Base-by-base conservation (phyloP, 2,329 filamentous ascomycete species). In the Didymella exigua region DNA sequence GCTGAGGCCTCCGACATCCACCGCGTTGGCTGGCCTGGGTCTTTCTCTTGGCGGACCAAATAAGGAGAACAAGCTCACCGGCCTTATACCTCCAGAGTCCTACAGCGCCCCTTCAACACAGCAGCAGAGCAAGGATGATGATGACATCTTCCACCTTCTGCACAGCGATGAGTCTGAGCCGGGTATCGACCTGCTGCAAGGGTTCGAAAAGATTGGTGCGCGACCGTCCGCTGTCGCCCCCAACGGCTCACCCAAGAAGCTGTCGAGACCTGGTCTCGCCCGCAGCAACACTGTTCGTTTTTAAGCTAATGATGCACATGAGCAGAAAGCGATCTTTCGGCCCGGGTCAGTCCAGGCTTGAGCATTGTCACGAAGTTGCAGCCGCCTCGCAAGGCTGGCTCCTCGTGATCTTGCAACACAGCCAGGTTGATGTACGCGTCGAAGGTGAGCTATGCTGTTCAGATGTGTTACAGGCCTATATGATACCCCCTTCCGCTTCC, bases 171-270 rank as follows among this genome's bases (percentile, higher is more conserved):
- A 86, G 34, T 77, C 78, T 3, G 80, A 84, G 54, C 85, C 87
- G 55, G 76, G 82, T 13, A 81, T 91, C 45, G 89, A 92, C 65
- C 87, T 92, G 61, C 82, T 89, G 40, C 86, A 90, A 68, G 88
- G 88, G 9, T 92, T 91, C 66, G 85, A 88, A 70, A 89, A 87
- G 77, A 91, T 92, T 69, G 89, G 89, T 45, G 70, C 75, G 5
- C 58, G 69, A 24, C 52, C 64, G 2, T 62, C 67, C 21, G 64
- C 65, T 38, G 68, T 73, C 31, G 71, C 72, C 5, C 62, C 70
- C 8, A 74, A 74, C 30, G 72, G 71, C 27, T 74, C 71, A 21
- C 72, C 72, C 11, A 60, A 68, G 53, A 74, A 74, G 64, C 63
- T 67, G 29, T 49, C 59, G 9, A 65, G 71, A 16, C 71, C 72